Percentiles rank a stretch among this genome's conserved stretches.
Evolutionary conservation across 108 stramenopile genomes (phyloP).

Genomic region (Nannochloropsis gaditana): DNA sequence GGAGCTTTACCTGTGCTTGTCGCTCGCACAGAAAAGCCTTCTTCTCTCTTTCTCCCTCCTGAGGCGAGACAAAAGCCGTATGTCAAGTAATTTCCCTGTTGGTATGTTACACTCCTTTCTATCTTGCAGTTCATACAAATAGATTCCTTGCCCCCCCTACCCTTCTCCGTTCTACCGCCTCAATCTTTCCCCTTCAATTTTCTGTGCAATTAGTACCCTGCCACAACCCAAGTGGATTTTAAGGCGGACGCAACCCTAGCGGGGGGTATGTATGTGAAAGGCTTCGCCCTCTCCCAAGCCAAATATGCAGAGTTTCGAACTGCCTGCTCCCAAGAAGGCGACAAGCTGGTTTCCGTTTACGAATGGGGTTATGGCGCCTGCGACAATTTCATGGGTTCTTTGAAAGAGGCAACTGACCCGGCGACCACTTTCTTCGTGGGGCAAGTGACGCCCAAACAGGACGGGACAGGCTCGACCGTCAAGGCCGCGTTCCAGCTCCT

Average conservation of each 20-base stretch:
- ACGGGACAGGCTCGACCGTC: not conserved
- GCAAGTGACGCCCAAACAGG: not conserved
- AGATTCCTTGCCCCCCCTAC: too few relatives aligned
- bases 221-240: not conserved
- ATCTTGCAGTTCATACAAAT: too few relatives aligned
- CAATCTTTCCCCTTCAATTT: too few relatives aligned
- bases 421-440: not conserved
- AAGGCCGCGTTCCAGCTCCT: not conserved
- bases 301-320: not conserved
- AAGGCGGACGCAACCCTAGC: constrained; percentile 1
- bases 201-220: not conserved
- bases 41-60: not conserved
- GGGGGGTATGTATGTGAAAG: not conserved
- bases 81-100: too few relatives aligned
- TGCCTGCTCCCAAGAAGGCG: not conserved
- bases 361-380: not conserved
- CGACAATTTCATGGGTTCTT: not conserved
- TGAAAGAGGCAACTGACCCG: not conserved
- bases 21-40: not conserved
- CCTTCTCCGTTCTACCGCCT: too few relatives aligned
- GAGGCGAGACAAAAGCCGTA: too few relatives aligned
- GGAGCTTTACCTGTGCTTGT: too few relatives aligned
- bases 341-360: not conserved
- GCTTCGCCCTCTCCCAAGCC: not conserved
- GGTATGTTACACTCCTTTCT: too few relatives aligned